Evolutionary conservation across 208 protist species (phyloP), one percentile per base, ranked within the genome.

Genomic region (Leptomonas seymouri): DNA sequence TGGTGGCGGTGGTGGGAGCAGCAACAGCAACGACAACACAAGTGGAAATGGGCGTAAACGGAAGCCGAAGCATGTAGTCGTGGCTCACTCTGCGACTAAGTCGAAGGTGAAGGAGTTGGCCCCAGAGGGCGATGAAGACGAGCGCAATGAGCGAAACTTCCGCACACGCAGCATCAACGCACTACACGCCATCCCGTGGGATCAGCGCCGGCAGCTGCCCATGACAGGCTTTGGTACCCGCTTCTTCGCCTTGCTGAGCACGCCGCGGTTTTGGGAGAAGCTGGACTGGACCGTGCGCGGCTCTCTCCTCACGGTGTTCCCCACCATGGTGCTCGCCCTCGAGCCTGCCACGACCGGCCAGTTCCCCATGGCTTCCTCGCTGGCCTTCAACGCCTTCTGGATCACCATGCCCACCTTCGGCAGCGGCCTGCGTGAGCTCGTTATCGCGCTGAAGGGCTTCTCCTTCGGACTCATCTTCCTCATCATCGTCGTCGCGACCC

Each of bases 361-460:
- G 59, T 90, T 96, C 34, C 89, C 91, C 12, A 80, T 96, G 73
- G 80, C 91, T 34, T 90, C 85, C 54, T 84, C 76, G 6, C 75
- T 93, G 28, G 87, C 91, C 42, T 94, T 94, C 76, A 86, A 86
- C 39, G 91, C 91, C 31, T 97, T 94, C 69, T 97, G 91, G 89
- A 94, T 97, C 62, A 89, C 87, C 14, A 91, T 86, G 82, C 89
- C 89, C 31, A 97, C 91, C 11, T 97, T 97, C 71, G 91, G 91
- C 66, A 71, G 78, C 21, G 91, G 91, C 9, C 60, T 97, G 57
- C 83, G 84, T 11, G 87, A 94, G 77, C 79, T 93, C 23, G 64
- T 86, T 44, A 87, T 93, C 51, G 80, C 82, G 18, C 67, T 97
- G 28, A 97, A 97, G 46, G 91, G 91, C 28, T 93, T 93, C 67